Evolutionary conservation across 2,329 filamentous ascomycete species (phyloP), one percentile per base, ranked within the genome.

Genomic region (Fusarium neocosmosporiellum): DNA sequence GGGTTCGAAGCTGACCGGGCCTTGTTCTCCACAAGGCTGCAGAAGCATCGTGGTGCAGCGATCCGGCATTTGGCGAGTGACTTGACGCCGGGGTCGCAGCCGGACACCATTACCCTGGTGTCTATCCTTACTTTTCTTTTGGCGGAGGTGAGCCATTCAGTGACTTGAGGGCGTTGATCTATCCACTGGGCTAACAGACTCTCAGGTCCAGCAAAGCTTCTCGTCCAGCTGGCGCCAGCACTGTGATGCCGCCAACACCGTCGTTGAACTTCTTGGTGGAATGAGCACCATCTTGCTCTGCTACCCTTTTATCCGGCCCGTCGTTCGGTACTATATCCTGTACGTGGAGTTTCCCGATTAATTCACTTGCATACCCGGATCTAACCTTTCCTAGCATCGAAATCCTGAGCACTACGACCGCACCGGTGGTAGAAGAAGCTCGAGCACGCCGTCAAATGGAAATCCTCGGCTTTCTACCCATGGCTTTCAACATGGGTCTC

Each of bases 401-500:
- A 27, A 60, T 72, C 10, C 16, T 74, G 14, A 68, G 72, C 11
- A 57, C 59, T 10, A 67, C 72, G 3, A 73, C 72, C 2, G 54
- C 67, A 7, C 70, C 70, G 1, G 24, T 24, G 0, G 16, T 73
- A 8, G 53, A 61, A 3, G 20, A 54, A 14, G 39, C 64, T 9
- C 27, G 39, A 10, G 55, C 55, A 4, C 53, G 59, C 4, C 67
- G 65, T 20, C 69, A 72, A 29, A 16, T 69, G 3, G 70, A 71
- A 7, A 59, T 65, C 6, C 24, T 70, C 20, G 48, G 27, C 37
- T 36, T 78, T 2, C 46, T 70, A 18, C 13, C 65, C 7, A 39
- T 55, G 18, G 61, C 75, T 9, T 78, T 74, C 60, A 71, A 70
- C 3, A 48, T 68, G 8, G 69, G 60, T 6, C 65, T 75, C n/a